Evolutionary conservation across 768 basidiomycete species (phyloP), one percentile per base, ranked within the genome.

Genomic region (Lactarius indigo): DNA sequence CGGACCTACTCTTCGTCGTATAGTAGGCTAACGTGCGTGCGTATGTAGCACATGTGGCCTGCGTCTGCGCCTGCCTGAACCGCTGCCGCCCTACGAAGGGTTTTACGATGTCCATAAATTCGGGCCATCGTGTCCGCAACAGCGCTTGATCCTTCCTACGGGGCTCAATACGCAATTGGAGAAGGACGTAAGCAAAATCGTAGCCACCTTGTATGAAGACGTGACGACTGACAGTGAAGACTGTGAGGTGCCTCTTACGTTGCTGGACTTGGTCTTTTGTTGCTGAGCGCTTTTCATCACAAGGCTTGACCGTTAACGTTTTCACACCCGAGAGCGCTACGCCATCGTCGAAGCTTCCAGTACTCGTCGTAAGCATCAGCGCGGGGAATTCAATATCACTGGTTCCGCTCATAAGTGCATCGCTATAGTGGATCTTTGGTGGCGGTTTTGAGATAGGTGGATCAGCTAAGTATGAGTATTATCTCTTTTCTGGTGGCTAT

Each of bases 71-170:
- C 54, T 63, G 12, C 74, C 74, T 1, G 64, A 59, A 17, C 35
- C 71, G 5, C 52, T 55, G 20, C 54, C 50, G n/a, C 64, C 69
- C 7, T 72, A 74, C 59, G 57, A 44, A 20, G 75, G 73, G 18
- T 33, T 20, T 12, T 58, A 64, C 8, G 68, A 73, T 3, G 72
- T 66, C 23, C 64, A 57, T 47, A 42, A 28, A 3, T 74, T 71
- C 54, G 74, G 74, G 28, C 47, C 59, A 2, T 69, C 75, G 13
- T 75, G 75, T 47, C 73, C 73, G 9, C 73, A 75, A 35, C 72
- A 75, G 58, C 57, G 58, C 18, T 30, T 70, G 54, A 12, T 17
- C 31, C 9, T 69, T 30, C 69, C 69, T 47, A 13, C 18, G 35
- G 59, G 50, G 33, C 7, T 60, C 15, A 15, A 54, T 42, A 2